These are phyloP conservation scores for Carex littledalei DNA, from an alignment of 176 grass and related monocot species.

Conservation along the genomic window DNA sequence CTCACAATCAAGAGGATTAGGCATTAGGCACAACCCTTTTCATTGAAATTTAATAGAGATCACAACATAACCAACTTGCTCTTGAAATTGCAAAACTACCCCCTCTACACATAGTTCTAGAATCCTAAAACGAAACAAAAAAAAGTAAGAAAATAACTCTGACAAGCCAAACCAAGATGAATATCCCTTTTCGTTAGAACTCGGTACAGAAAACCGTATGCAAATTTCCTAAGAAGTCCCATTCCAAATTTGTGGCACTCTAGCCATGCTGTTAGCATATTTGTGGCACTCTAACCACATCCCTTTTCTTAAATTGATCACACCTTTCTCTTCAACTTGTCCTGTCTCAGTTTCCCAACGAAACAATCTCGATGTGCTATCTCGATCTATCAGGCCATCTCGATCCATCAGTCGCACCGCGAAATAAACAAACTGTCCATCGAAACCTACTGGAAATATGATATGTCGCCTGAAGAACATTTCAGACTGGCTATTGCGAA, in stretches of 20 bases:
- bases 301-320: not conserved
- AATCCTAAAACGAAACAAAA: no score
- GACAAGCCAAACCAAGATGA: not conserved
- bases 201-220: not conserved
- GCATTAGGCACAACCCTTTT: no score
- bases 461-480: not conserved
- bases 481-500: not conserved
- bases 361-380: not conserved
- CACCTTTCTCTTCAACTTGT: not conserved
- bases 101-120: no score
- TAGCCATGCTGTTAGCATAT: slow-evolving; percentile 3
- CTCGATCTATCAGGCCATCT: no score
- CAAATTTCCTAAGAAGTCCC: not conserved
- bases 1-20: no score
- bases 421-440: not conserved
- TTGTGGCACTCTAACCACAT: not conserved
- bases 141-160: no score
- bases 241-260: not conserved
- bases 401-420: no score
- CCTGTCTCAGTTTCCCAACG: not conserved
- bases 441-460: not conserved
- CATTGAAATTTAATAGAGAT: no score
- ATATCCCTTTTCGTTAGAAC: not conserved
- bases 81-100: no score
- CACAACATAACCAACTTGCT: no score